Evolutionary conservation across 2,329 filamentous ascomycete genomes (phyloP), one percentile per base, ranked within the genome.

Genomic region (Colletotrichum eleusines): DNA sequence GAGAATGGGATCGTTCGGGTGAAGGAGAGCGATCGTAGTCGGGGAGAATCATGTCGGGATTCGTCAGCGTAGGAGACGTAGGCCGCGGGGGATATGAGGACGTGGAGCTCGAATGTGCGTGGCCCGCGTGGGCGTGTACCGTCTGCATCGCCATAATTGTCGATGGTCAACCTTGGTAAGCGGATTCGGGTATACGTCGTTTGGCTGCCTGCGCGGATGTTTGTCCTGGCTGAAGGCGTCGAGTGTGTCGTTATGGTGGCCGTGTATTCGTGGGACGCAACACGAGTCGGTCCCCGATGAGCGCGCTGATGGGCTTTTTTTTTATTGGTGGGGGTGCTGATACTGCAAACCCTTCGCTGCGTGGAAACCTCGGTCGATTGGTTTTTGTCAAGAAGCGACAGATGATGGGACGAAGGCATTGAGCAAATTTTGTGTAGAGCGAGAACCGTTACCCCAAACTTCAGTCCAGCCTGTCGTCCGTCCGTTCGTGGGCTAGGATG

Each of bases 41-140:
- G 72, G 95, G 95, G 63, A 98, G 84, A 76, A 98, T 97, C 94
- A 97, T 95, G 80, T 97, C 95, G 63, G 94, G 94, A 80, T 97
- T 97, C 66, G 94, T 97, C 76, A 98, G 84, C 2, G 95, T 97
- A 57, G 95, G 95, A 71, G 94, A 97, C 16, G 89, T 90, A 73
- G 92, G 90, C 69, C 85, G 81, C 54, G 85, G 78, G 23, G 83
- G 80, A 75, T 87, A 85, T 44, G 80, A 78, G 75, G 73, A 74
- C 71, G 58, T 72, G 71, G 70, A 72, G 75, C 74, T 74, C 66
- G 76, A 64, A 67, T 71, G 69, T 63, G 66, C 66, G 63, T 68
- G 66, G 53, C 67, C 66, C 40, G 66, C 63, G 65, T 72, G 63
- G 51, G 71, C 62, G 62, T 60, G 71, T 62, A 75, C 66, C 57